A percentile compares a stretch with the other conserved stretches of the same genome.
These are phyloP conservation scores for Emmonsiellopsis sp. DNA, from an alignment of 2,329 filamentous ascomycete species.

Conservation along the genomic window DNA sequence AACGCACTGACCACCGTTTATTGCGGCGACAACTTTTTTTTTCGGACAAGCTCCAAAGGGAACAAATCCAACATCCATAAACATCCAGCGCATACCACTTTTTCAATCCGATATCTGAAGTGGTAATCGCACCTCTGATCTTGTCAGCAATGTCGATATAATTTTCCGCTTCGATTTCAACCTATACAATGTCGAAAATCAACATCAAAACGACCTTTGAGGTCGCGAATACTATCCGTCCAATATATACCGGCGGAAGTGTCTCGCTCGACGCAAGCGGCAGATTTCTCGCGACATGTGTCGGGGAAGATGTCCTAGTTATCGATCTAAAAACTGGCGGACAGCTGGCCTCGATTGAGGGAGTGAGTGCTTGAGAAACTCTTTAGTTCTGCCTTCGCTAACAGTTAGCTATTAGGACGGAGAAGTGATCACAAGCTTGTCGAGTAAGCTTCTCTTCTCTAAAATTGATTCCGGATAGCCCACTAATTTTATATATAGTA, in stretches of 20 bases:
- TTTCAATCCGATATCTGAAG: not conserved
- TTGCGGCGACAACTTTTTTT: slow-evolving; percentile 15
- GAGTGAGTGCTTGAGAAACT: slow-evolving; percentile 47
- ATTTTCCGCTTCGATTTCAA: not conserved
- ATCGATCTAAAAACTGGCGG: slow-evolving; percentile 76
- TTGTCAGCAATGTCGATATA: not conserved
- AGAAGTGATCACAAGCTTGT: slow-evolving; percentile 38
- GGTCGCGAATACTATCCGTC: slow-evolving; percentile 70
- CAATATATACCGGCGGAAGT: slow-evolving; percentile 87
- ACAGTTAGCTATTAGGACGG: slow-evolving; percentile 50
- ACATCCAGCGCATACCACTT: not conserved
- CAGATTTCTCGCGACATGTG: slow-evolving; percentile 71
- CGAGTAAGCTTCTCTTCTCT: slow-evolving; percentile 24
- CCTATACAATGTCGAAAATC: slow-evolving; percentile 39
- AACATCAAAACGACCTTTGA: slow-evolving; percentile 81
- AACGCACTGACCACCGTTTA: slow-evolving; percentile 24
- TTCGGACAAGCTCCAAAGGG: not conserved
- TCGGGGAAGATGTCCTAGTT: slow-evolving; percentile 87
- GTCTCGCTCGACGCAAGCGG: slow-evolving; percentile 75
- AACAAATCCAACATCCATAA: not conserved
- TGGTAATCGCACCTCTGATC: not conserved
- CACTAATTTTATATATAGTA: slow-evolving; percentile 42
- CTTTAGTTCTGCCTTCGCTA: slow-evolving; percentile 11
- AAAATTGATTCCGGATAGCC: not conserved
- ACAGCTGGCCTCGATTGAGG: slow-evolving; percentile 78